A percentile compares a stretch with the other conserved stretches of the same genome.
Evolutionary conservation across 2,329 filamentous ascomycete species (phyloP).

Genomic region (Macrophomina phaseolina): DNA sequence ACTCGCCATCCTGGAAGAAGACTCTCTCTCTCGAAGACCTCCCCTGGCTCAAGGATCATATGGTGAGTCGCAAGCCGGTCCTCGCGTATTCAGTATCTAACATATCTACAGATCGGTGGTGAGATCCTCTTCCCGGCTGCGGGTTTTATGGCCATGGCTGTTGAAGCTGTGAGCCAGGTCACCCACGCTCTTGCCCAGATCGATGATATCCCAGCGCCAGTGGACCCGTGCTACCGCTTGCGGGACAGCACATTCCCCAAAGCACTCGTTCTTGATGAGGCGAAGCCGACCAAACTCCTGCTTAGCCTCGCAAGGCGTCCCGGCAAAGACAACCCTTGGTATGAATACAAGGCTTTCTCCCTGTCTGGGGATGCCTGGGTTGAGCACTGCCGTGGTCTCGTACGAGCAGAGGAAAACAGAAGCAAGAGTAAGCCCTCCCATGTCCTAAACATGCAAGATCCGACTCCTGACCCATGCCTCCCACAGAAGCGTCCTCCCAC

Average conservation of each 20-base stretch:
- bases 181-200: not conserved
- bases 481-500: too few species aligned
- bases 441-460: too few species aligned
- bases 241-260: constrained; percentile 35
- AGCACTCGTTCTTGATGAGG: constrained; percentile 33
- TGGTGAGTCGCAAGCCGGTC: too few species aligned
- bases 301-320: constrained; percentile 8
- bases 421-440: too few species aligned
- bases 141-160: constrained; percentile 12
- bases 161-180: constrained; percentile 15
- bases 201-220: constrained; percentile 29
- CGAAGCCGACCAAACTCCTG: constrained; percentile 33
- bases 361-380: constrained; percentile 25
- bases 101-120: not conserved
- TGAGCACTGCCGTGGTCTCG: constrained; percentile 34
- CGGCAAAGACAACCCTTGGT: constrained; percentile 24
- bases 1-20: constrained; percentile 49
- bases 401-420: constrained; percentile 27
- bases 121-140: constrained; percentile 1
- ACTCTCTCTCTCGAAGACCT: constrained; percentile 46
- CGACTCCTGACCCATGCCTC: too few species aligned
- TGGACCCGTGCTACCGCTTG: constrained; percentile 23
- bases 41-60: constrained; percentile 56
- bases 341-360: constrained; percentile 33
- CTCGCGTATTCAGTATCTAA: too few species aligned